These are phyloP conservation scores for Phytophthora pseudosyringae DNA, from an alignment of 352 stramenopile species.

Conservation along the genomic window DNA sequence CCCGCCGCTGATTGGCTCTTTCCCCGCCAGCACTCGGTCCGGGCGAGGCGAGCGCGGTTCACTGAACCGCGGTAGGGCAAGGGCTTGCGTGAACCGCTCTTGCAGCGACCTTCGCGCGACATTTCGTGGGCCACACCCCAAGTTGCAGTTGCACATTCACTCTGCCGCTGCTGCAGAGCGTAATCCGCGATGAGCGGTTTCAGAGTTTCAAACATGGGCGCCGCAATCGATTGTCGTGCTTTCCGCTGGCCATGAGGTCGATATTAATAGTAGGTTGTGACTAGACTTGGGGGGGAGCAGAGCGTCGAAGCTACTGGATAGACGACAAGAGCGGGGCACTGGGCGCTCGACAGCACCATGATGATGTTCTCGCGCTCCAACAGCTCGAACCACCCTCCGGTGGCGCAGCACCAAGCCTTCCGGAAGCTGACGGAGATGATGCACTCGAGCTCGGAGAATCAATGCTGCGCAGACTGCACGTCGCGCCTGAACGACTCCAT, in stretches of 20 bases:
- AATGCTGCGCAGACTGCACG: slow-evolving; percentile 83
- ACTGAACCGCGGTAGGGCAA: slow-evolving; percentile 36
- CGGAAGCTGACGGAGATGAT: slow-evolving; percentile 72
- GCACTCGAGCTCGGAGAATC: slow-evolving; percentile 63
- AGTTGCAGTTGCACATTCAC: slow-evolving; percentile 24
- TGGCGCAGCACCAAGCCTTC: slow-evolving; percentile 47
- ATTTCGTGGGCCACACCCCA: slow-evolving; percentile 8
- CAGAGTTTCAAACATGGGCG: slow-evolving; percentile 19
- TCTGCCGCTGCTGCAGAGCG: background rate
- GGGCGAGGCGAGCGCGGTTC: slow-evolving; percentile 24
- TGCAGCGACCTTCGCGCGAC: slow-evolving; percentile 32
- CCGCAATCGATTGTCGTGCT: slow-evolving; percentile 1
- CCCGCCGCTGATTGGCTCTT: slow-evolving; percentile 46
- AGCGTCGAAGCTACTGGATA: background rate
- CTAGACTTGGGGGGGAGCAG: background rate
- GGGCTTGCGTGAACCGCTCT: slow-evolving; percentile 14
- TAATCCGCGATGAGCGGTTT: slow-evolving; percentile 27
- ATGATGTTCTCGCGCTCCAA: slow-evolving; percentile 50
- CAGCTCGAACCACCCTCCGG: slow-evolving; percentile 23
- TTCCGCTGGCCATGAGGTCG: slow-evolving; percentile 1
- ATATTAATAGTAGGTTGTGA: slow-evolving; percentile 33
- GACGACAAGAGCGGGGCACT: background rate
- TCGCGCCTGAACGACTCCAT: slow-evolving; percentile 81
- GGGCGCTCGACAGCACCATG: slow-evolving; percentile 19
- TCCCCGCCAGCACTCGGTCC: slow-evolving; percentile 40